These are phyloP conservation scores for Platismatia glauca DNA, from an alignment of 495 filamentous ascomycete genomes.

Conservation along the genomic window DNA sequence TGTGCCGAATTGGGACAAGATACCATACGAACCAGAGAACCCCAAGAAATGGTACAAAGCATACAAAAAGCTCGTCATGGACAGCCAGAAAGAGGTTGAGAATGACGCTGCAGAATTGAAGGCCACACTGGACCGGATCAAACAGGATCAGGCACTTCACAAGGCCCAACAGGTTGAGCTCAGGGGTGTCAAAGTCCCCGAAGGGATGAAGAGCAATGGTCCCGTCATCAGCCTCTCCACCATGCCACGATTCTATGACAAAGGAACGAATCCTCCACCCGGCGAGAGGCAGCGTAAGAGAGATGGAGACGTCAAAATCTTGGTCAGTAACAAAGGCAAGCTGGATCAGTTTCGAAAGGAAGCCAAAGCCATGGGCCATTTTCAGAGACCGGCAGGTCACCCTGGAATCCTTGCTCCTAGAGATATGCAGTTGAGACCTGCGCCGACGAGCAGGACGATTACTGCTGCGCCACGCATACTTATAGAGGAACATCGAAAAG, in stretches of 20 bases:
- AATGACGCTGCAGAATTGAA: constrained; percentile 39
- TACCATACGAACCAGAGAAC: constrained; percentile 47
- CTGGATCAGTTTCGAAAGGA: constrained; percentile 27
- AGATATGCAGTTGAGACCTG: constrained; percentile 24
- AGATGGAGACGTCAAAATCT: background rate
- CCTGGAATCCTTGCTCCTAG: background rate
- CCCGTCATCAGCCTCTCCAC: constrained; percentile 25
- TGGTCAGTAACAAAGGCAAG: constrained; percentile 15
- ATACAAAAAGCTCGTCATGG: constrained; percentile 44
- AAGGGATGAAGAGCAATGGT: constrained; percentile 31
- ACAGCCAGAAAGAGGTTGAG: constrained; percentile 39
- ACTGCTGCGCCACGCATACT: constrained; percentile 34
- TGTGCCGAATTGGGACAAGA: constrained; percentile 51
- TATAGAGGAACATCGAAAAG: constrained; percentile 37
- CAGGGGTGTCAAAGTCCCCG: constrained; percentile 14
- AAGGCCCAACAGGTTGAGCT: constrained; percentile 31
- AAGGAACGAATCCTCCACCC: background rate
- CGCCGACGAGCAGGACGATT: constrained; percentile 35
- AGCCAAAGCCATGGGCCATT: constrained; percentile 32
- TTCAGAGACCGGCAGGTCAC: constrained; percentile 24
- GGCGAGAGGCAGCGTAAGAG: background rate
- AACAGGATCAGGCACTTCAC: constrained; percentile 39
- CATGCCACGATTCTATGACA: constrained; percentile 16
- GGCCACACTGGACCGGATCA: constrained; percentile 41
- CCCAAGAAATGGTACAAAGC: constrained; percentile 55